Evolutionary conservation across 2,329 filamentous ascomycete genomes (phyloP).

Genomic region (Pseudopyrenochaeta lycopersici): DNA sequence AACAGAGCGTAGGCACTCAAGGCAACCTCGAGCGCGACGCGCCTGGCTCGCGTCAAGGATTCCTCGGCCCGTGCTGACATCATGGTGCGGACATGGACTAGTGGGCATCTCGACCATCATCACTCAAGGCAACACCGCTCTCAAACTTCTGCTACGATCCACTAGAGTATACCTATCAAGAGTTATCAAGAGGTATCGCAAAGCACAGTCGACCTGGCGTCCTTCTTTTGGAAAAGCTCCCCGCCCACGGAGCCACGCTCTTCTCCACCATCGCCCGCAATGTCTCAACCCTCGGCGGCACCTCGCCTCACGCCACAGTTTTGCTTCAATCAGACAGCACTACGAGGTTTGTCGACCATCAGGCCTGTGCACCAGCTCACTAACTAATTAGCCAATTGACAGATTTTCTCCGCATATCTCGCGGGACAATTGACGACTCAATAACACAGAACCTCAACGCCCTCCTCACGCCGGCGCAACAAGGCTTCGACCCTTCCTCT

Average conservation of each 20-base stretch:
- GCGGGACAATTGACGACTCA: conserved; percentile 86
- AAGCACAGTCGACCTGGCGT: conserved; percentile 34
- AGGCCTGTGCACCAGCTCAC: conserved; percentile 26
- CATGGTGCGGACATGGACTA: conserved; percentile 32
- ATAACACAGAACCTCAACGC: conserved; percentile 95
- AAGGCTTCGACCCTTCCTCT: conserved; percentile 80
- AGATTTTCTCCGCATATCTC: conserved; percentile 92
- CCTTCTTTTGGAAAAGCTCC: conserved; percentile 41
- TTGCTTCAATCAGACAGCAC: conserved; percentile 61
- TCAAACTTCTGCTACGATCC: neutral
- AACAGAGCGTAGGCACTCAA: conserved; percentile 26
- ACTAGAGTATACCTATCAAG: no score
- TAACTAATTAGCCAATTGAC: conserved; percentile 45
- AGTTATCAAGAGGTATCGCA: neutral
- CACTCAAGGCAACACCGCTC: conserved; percentile 8
- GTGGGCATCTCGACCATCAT: conserved; percentile 17
- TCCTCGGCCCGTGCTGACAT: conserved; percentile 41
- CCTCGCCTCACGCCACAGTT: conserved; percentile 58
- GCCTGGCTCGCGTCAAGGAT: conserved; percentile 36
- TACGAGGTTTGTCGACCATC: conserved; percentile 52
- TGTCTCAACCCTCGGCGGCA: conserved; percentile 53
- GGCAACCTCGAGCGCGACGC: conserved; percentile 36
- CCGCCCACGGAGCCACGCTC: conserved; percentile 16
- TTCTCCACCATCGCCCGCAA: conserved; percentile 27
- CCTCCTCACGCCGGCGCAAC: conserved; percentile 75